Percentiles rank a stretch among this genome's conserved stretches.
phyloP scores from a whole-genome alignment of 768 basidiomycete genomes.

The Termitomyces eurrhizus region DNA sequence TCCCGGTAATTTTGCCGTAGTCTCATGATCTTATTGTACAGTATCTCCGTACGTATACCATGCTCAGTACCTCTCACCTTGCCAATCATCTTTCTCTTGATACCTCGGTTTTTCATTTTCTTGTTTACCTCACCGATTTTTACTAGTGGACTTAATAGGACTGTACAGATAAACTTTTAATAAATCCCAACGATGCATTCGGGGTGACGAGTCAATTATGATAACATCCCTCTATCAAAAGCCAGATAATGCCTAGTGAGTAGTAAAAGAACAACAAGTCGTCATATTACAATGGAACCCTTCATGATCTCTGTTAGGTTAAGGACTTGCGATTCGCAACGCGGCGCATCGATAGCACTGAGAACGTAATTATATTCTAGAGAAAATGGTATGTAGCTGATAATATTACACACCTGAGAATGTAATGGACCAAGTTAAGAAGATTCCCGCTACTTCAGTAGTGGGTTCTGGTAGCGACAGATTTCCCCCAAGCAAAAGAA shows the following conservation, averaged over 20 bases:
- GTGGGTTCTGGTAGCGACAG: too few relatives aligned
- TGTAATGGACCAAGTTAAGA: too few relatives aligned
- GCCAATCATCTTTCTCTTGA: neutral
- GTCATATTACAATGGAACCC: neutral
- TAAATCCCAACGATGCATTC: neutral
- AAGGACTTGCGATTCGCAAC: too few relatives aligned
- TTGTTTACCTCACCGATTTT: neutral
- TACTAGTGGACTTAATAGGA: neutral
- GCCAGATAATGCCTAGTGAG: neutral
- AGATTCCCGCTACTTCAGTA: too few relatives aligned
- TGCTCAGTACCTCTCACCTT: neutral
- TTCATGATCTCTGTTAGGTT: slow-evolving; percentile 17
- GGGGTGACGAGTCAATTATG: slow-evolving; percentile 2
- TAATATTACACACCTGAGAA: too few relatives aligned
- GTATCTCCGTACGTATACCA: neutral
- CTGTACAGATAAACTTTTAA: neutral
- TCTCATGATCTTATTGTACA: neutral
- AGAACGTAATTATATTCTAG: too few relatives aligned
- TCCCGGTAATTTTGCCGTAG: neutral
- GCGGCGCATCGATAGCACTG: too few relatives aligned
- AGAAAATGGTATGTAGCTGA: too few relatives aligned
- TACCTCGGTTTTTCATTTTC: neutral
- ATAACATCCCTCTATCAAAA: slow-evolving; percentile 7
- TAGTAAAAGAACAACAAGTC: neutral
- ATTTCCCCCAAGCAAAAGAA: too few relatives aligned